These are phyloP conservation scores for Dovyalis caffra DNA, from an alignment of 345 rosid genomes.

Conservation along the genomic window DNA sequence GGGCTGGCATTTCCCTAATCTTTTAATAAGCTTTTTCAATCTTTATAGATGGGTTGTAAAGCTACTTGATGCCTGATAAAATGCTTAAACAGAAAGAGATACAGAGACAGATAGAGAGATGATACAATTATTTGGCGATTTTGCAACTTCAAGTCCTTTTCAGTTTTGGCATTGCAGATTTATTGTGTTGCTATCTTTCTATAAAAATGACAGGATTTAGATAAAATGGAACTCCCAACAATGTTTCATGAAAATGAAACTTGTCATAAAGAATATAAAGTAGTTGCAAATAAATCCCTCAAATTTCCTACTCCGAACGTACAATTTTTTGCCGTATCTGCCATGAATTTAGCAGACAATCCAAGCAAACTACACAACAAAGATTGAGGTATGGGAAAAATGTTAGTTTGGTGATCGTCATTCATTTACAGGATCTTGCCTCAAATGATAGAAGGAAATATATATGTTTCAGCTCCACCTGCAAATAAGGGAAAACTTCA, in stretches of 20 bases:
- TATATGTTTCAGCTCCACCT: background rate
- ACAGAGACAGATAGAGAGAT: too few species aligned
- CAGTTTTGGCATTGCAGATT: background rate
- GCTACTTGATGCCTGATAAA: too few species aligned
- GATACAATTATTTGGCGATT: too few species aligned
- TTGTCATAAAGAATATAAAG: background rate
- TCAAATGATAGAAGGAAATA: background rate
- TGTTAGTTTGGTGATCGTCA: background rate
- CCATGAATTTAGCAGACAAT: background rate
- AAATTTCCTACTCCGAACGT: background rate
- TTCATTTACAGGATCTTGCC: background rate
- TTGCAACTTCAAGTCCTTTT: background rate
- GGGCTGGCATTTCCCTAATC: background rate
- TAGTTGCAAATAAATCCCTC: background rate
- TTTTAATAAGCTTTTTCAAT: too few species aligned
- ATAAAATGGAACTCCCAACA: too few species aligned
- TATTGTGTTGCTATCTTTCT: background rate
- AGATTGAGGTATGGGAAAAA: background rate
- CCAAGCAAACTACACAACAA: background rate
- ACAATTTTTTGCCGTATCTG: background rate
- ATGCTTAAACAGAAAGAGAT: too few species aligned
- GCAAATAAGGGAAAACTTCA: background rate
- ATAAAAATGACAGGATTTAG: background rate
- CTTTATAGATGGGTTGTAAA: too few species aligned
- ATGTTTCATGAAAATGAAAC: background rate